A percentile compares a stretch with the other conserved stretches of the same genome.
These are phyloP conservation scores for Teratosphaeria pseudoeucalypti DNA, from an alignment of 2,329 filamentous ascomycete genomes.

Conservation along the genomic window DNA sequence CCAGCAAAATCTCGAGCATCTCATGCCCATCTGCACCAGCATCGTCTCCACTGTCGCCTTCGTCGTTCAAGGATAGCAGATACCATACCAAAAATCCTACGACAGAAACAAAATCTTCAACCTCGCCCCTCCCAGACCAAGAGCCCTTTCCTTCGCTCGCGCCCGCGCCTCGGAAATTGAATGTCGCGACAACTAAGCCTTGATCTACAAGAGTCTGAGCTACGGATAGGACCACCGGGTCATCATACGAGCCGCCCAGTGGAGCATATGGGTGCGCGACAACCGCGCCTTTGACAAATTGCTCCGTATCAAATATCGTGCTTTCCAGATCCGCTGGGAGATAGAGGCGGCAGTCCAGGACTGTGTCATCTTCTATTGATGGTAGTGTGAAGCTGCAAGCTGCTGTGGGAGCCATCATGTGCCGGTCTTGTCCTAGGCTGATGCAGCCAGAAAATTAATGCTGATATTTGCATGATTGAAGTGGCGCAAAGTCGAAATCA, in stretches of 20 bases:
- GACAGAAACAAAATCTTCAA: constrained; percentile 71
- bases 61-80: constrained; percentile 44
- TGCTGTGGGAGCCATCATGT: constrained; percentile 1
- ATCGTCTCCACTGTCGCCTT: background rate
- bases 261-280: constrained; percentile 87
- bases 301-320: background rate
- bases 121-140: constrained; percentile 75
- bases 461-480: background rate
- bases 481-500: background rate
- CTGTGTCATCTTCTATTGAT: constrained; percentile 66
- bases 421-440: background rate
- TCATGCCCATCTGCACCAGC: background rate
- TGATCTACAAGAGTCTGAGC: constrained; percentile 53
- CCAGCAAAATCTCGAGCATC: constrained; percentile 43
- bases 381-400: constrained; percentile 59
- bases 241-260: constrained; percentile 75
- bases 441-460: background rate
- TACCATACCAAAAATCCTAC: constrained; percentile 73
- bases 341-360: constrained; percentile 74
- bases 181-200: constrained; percentile 71
- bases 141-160: constrained; percentile 68
- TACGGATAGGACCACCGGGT: constrained; percentile 62
- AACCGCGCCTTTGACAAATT: constrained; percentile 42
- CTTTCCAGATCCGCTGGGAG: constrained; percentile 33
- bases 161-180: constrained; percentile 82